Percentiles rank a stretch among this genome's conserved stretches.
Conservation (phyloP, 1,139 yeast genomes). For the Kodamaea derodonti region DNA sequence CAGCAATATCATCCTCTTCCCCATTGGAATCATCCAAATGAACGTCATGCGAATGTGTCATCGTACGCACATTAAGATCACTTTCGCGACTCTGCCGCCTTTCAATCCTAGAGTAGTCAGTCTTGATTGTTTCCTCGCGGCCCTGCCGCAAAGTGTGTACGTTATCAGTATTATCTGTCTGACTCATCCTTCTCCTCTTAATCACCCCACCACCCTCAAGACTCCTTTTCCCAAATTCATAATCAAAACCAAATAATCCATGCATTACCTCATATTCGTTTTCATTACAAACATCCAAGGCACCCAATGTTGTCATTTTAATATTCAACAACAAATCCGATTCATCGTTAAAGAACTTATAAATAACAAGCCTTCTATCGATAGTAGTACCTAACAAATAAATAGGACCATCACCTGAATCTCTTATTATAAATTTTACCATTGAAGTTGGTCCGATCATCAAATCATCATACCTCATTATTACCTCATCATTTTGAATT, state of each 20-base stretch:
- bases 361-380: constrained; percentile 21
- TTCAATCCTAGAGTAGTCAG: no score
- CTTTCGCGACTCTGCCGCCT: no score
- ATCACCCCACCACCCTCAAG: no score
- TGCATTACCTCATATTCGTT: constrained; percentile 10
- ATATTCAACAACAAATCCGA: constrained; percentile 11
- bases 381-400: constrained; percentile 22
- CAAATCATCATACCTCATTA: constrained; percentile 19
- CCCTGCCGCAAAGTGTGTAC: no score
- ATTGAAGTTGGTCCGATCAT: constrained; percentile 27
- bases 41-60: no score
- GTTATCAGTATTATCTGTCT: no score
- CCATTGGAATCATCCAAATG: no score
- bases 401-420: constrained; percentile 20
- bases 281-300: constrained; percentile 5
- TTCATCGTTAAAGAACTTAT: constrained; percentile 20
- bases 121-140: no score
- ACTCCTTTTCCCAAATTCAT: no score
- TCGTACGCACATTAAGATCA: no score
- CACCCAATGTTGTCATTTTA: constrained; percentile 9
- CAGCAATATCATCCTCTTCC: no score
- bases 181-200: no score
- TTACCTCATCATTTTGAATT: constrained; percentile 16
- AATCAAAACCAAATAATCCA: constrained; percentile 9
- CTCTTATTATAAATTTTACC: constrained; percentile 12